Evolutionary conservation across 2,329 filamentous ascomycete genomes (phyloP).

Genomic region (Pseudogymnoascus sp.): DNA sequence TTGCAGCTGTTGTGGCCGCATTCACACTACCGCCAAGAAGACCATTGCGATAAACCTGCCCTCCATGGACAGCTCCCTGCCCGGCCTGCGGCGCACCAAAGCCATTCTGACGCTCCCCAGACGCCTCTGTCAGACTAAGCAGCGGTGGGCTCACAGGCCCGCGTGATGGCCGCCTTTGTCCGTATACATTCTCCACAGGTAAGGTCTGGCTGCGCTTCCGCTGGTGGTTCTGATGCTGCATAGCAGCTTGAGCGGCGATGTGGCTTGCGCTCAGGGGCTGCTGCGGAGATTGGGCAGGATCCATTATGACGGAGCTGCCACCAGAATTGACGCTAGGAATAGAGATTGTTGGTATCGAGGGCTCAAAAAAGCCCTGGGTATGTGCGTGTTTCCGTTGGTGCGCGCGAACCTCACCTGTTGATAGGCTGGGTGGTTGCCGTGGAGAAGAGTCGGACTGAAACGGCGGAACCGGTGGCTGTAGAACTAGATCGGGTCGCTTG

Average conservation of each 20-base stretch:
- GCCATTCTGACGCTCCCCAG: slow-evolving; percentile 47
- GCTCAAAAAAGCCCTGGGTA: slow-evolving; percentile 69
- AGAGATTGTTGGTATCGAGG: slow-evolving; percentile 56
- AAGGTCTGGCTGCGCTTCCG: slow-evolving; percentile 69
- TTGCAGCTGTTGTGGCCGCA: slow-evolving; percentile 63
- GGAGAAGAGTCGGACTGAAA: slow-evolving; percentile 31
- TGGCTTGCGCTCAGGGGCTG: slow-evolving; percentile 55
- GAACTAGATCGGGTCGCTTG: background rate
- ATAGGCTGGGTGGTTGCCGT: slow-evolving; percentile 32
- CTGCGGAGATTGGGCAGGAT: slow-evolving; percentile 22
- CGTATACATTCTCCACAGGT: slow-evolving; percentile 38
- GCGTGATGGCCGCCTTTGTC: slow-evolving; percentile 25
- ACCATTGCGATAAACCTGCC: slow-evolving; percentile 49
- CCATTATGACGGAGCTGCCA: slow-evolving; percentile 26
- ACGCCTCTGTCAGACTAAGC: slow-evolving; percentile 57
- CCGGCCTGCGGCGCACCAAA: slow-evolving; percentile 33
- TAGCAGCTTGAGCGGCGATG: slow-evolving; percentile 71
- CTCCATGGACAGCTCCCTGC: slow-evolving; percentile 23
- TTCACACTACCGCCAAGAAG: slow-evolving; percentile 51
- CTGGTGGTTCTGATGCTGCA: slow-evolving; percentile 46
- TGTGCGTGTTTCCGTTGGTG: slow-evolving; percentile 61
- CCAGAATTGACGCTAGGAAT: slow-evolving; percentile 36
- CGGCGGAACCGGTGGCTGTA: background rate
- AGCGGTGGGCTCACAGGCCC: slow-evolving; percentile 53
- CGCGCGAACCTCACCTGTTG: slow-evolving; percentile 28